Percentiles rank a stretch among this genome's conserved stretches.
phyloP scores from a whole-genome alignment of 768 basidiomycete species.

The Heimioporus sp. region DNA sequence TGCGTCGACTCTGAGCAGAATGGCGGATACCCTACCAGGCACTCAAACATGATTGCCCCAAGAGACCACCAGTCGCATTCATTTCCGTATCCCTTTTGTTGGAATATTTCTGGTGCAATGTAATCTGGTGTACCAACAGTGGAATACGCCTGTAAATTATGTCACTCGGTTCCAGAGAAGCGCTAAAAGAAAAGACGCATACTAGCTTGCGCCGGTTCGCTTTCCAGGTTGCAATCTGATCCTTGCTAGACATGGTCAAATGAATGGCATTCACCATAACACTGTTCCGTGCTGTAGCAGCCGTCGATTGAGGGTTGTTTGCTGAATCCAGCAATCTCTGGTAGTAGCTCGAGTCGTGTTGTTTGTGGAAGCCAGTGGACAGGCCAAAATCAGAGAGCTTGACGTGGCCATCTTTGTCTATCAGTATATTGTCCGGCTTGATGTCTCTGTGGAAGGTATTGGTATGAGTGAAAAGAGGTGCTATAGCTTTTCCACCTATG shows the following conservation, averaged over 20 bases:
- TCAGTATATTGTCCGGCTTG: conserved; percentile 94
- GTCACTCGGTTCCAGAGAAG: conserved; percentile 1
- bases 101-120: conserved; percentile 96
- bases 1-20: conserved; percentile 96
- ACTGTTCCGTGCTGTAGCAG: conserved; percentile 71
- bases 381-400: conserved; percentile 98
- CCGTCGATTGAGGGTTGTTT: conserved; percentile 40
- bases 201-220: conserved; percentile 95
- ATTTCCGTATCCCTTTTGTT: conserved; percentile 95
- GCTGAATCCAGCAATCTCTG: conserved; percentile 79
- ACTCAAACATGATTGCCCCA: conserved; percentile 98
- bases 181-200: conserved; percentile 19
- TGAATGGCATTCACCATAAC: conserved; percentile 98
- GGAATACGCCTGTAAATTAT: conserved; percentile 75
- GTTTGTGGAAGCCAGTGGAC: conserved; percentile 99
- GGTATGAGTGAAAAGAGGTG: not conserved
- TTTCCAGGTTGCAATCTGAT: conserved; percentile 97
- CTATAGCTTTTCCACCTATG: conserved; percentile 64
- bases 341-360: conserved; percentile 95
- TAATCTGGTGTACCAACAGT: conserved; percentile 98
- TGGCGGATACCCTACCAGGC: conserved; percentile 93
- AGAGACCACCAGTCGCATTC: conserved; percentile 99
- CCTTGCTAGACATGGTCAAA: conserved; percentile 90
- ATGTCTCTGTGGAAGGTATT: conserved; percentile 67
- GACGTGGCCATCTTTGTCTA: conserved; percentile 93